Evolutionary conservation across 257 asterid genomes (phyloP).

Genomic region (Solanum tarijense): DNA sequence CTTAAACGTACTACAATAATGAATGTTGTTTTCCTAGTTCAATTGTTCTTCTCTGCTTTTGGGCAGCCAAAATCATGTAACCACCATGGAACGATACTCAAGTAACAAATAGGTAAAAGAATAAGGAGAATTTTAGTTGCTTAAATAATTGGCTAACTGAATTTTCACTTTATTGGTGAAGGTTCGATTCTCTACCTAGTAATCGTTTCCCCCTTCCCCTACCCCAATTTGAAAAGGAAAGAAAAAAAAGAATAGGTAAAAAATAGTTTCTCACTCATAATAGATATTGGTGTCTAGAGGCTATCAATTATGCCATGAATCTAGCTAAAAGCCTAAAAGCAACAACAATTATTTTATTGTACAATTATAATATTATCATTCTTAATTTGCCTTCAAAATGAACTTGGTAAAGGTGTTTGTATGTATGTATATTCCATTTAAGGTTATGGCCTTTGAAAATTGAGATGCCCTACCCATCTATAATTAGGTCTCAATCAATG

Average conservation of each 20-base stretch:
- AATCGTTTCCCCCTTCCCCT: neutral
- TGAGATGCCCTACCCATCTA: neutral
- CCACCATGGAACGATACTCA: neutral
- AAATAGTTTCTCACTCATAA: neutral
- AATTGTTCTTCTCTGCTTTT: neutral
- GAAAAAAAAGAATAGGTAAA: neutral
- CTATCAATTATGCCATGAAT: conserved; percentile 1
- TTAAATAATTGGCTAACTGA: neutral
- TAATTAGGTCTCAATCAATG: neutral
- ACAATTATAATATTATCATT: neutral
- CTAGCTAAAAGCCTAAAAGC: neutral
- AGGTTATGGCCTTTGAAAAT: neutral
- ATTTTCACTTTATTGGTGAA: no score
- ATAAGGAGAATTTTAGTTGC: neutral
- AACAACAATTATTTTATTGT: neutral
- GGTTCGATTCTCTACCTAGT: neutral
- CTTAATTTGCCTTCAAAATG: neutral
- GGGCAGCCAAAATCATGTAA: neutral
- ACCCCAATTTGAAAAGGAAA: neutral
- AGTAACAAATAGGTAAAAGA: neutral
- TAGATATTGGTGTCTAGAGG: neutral
- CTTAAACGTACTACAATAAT: neutral
- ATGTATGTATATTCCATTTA: neutral
- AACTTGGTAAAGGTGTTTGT: neutral
- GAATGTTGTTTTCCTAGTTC: neutral